Conservation (phyloP, 169 alveolate species). For the Babesia bigemina region DNA sequence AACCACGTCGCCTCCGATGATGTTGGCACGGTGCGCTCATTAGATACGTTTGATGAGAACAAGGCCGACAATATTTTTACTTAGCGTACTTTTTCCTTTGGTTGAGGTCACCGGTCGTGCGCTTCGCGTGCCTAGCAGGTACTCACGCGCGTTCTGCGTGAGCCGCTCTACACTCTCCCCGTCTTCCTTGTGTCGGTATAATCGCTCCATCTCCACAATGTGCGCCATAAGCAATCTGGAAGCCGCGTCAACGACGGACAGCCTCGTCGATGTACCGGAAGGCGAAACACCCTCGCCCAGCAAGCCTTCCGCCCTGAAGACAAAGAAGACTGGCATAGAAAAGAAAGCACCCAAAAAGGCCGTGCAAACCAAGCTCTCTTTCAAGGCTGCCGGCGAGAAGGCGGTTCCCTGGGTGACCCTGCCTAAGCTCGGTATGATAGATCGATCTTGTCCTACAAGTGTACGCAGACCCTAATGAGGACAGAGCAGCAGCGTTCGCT, state of each 20-base stretch:
- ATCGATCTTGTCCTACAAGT: not conserved
- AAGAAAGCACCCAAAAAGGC: constrained; percentile 36
- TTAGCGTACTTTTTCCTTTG: not conserved
- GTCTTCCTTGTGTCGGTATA: not conserved
- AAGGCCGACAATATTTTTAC: not conserved
- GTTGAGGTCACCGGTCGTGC: not conserved
- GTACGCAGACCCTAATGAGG: constrained; percentile 64
- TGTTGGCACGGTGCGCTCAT: not conserved
- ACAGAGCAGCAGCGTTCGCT: constrained; percentile 41
- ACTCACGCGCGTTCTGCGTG: not conserved
- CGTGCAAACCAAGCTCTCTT: constrained; percentile 38
- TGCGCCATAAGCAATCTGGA: not conserved
- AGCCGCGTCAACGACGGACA: constrained; percentile 23
- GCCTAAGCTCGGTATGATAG: constrained; percentile 45
- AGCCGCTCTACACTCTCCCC: not conserved
- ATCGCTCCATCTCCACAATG: constrained; percentile 8
- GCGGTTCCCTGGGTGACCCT: constrained; percentile 48
- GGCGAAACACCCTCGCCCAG: constrained; percentile 7
- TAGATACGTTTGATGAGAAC: constrained; percentile 3
- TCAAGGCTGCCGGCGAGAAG: constrained; percentile 17
- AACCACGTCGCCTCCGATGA: not conserved
- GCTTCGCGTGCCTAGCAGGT: constrained; percentile 2
- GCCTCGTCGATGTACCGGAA: not conserved
- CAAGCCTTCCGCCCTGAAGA: not conserved
- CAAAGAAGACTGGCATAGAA: constrained; percentile 40